Base-by-base conservation (phyloP, 352 stramenopile species). In the Phytophthora sojae region DNA sequence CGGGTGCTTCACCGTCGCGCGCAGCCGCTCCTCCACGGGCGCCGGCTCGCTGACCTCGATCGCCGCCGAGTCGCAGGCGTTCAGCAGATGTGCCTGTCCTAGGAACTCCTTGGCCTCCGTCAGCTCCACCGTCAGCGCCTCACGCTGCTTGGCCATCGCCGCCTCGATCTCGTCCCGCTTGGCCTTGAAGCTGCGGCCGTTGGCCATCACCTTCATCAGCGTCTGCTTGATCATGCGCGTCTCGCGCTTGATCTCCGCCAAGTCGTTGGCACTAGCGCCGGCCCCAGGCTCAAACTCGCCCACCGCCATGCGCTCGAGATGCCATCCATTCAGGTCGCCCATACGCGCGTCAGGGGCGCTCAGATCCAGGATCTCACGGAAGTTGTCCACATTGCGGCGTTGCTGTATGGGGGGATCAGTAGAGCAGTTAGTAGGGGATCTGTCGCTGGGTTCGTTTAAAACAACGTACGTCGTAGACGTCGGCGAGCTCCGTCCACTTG, bases 271-370 rank as follows among this genome's bases (percentile, higher is more conserved):
- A 35, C 52, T 81, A 2, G 70, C 57, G 9, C 64, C 61, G 3
- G 62, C 50, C 6, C 76, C 74, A 23, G 81, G 74, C 19, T 77
- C 88, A n/a, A 87, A 85, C 69, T 95, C 88, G 15, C 83, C 85
- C 30, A 93, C 85, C 0, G 88, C 88, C 85, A 95, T 95, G 49
- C 88, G 88, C 73, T 95, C 88, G 53, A 95, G 61, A 71, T 93
- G 84, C 88, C 88, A 95, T 15, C 81, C 81, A 15, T 84, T 92
- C 11, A 95, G 67, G 25, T 89, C 84, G 30, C 82, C 82, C 57
- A 95, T 73, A 15, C 88, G 79, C 52, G 77, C 77, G 2, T 57
- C 81, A 0, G 88, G 88, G 8, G 78, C 80, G 49, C 84, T 93
- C 37, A 95, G 68, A 64, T 91, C 81, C 29, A 95, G 64, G 64